These are phyloP conservation scores for Oemleria cerasiformis DNA, from an alignment of 306 rosid species.

Conservation along the genomic window DNA sequence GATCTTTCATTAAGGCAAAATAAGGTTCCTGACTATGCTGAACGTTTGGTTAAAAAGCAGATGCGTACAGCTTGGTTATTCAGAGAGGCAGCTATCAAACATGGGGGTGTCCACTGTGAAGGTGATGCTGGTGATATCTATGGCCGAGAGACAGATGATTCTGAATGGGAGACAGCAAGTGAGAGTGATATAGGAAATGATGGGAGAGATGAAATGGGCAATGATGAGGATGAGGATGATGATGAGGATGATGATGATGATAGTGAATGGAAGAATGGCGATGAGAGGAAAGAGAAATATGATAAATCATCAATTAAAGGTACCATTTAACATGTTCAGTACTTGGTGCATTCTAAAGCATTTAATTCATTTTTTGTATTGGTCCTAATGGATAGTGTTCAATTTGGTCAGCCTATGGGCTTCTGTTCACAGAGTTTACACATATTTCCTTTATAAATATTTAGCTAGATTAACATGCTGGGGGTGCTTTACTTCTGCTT, in stretches of 20 bases:
- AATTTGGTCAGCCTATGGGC: too few species aligned
- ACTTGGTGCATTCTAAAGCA: neutral
- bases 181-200: conserved; percentile 96
- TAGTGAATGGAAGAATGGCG: conserved; percentile 77
- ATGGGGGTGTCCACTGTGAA: conserved; percentile 82
- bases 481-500: too few species aligned
- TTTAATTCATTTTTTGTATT: neutral
- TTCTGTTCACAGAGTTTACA: too few species aligned
- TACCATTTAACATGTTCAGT: conserved; percentile 23
- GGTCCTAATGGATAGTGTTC: too few species aligned
- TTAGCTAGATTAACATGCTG: too few species aligned
- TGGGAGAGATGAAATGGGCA: conserved; percentile 78
- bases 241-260: conserved; percentile 42
- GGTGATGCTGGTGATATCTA: conserved; percentile 82
- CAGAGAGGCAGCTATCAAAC: conserved; percentile 93
- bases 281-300: conserved; percentile 64
- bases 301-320: conserved; percentile 78
- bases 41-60: conserved; percentile 90
- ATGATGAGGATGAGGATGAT: conserved; percentile 60
- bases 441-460: too few species aligned
- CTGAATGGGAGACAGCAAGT: conserved; percentile 99
- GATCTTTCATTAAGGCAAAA: conserved; percentile 86
- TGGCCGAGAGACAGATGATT: conserved; percentile 86
- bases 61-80: conserved; percentile 99
- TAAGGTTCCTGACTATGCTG: conserved; percentile 97